Base-by-base conservation (phyloP, 2,329 filamentous ascomycete genomes). In the Cucurbitaria berberidis region DNA sequence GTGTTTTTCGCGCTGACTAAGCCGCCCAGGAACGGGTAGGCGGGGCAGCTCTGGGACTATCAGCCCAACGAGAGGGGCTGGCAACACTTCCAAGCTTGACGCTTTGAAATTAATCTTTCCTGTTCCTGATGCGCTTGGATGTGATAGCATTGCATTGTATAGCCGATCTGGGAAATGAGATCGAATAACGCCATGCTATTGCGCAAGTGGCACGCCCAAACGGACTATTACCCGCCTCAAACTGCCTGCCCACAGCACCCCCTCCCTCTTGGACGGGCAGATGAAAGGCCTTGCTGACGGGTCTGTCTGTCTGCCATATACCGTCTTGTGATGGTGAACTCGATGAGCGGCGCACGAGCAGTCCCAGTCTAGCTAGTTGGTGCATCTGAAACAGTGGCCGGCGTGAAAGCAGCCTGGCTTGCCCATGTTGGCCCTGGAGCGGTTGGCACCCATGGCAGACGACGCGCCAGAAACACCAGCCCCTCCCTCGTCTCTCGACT, bases 81-180 rank as follows among this genome's bases (percentile, higher is more conserved):
- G 18, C 36, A 19, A 11, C 10, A n/a, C 16, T 45, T 8, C 26
- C 21, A 32, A 15, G 19, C 22, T 7, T 16, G 40, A 9, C 16
- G 40, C 19, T 42, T 30, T 41, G 36, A 30, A 27, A 42, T 10
- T 51, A 57, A 58, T 26, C 38, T 36, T 65, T 54, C 59, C 62
- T 67, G 63, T 67, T 63, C 60, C 63, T 65, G 63, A 47, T 47
- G 45, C 30, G 55, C 56, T 48, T 35, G 45, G 40, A 45, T 26
- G 39, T 41, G 30, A 56, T 59, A 59, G 55, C 55, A 60, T 57
- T 57, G 53, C 45, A 22, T 32, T 27, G 42, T 49, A 48, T 45
- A 48, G 29, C 15, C 27, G 38, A 45, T 55, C 47, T 54, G 29
- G 36, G 29, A 34, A 16, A 34, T 42, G 43, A 49, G 45, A 53